A percentile compares a stretch with the other conserved stretches of the same genome.
Evolutionary conservation across 2,329 filamentous ascomycete species (phyloP).

Genomic region (Beauveria asiatica): DNA sequence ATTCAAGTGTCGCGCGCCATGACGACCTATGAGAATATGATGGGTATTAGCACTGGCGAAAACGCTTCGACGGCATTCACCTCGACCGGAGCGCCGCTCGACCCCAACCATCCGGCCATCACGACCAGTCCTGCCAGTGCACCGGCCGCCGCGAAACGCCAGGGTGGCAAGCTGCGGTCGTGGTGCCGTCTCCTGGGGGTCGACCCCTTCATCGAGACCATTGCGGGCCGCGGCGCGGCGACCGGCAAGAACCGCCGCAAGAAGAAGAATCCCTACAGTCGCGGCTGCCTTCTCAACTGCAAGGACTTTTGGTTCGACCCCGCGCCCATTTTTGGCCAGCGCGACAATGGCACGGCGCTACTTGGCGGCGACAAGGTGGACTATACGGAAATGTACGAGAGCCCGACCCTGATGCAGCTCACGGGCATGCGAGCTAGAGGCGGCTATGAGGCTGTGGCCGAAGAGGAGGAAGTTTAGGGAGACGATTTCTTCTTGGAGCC

Average conservation of each 20-base stretch:
- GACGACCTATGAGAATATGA: slow-evolving; percentile 97
- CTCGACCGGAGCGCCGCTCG: slow-evolving; percentile 66
- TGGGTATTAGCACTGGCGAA: slow-evolving; percentile 53
- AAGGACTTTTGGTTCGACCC: slow-evolving; percentile 95
- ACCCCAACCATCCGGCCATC: slow-evolving; percentile 56
- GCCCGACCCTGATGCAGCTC: slow-evolving; percentile 59
- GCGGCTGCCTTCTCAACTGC: slow-evolving; percentile 80
- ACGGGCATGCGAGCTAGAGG: slow-evolving; percentile 40
- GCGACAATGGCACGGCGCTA: slow-evolving; percentile 65
- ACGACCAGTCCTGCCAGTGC: slow-evolving; percentile 40
- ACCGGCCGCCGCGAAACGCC: slow-evolving; percentile 37
- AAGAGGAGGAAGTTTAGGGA: slow-evolving; percentile 32
- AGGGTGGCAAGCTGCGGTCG: slow-evolving; percentile 59
- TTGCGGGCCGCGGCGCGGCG: slow-evolving; percentile 71
- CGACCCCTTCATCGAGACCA: slow-evolving; percentile 89
- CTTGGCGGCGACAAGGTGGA: slow-evolving; percentile 74
- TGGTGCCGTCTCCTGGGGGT: slow-evolving; percentile 83
- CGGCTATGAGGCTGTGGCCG: slow-evolving; percentile 56
- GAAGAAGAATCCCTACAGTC: slow-evolving; percentile 74
- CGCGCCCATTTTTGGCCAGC: slow-evolving; percentile 67
- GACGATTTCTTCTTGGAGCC: not conserved
- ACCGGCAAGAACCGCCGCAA: slow-evolving; percentile 43
- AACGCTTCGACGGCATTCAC: slow-evolving; percentile 68
- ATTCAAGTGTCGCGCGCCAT: slow-evolving; percentile 86
- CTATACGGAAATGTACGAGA: slow-evolving; percentile 85